Evolutionary conservation across 257 asterid genomes (phyloP), one percentile per base, ranked within the genome.

Genomic region (Solanum clarkiae): DNA sequence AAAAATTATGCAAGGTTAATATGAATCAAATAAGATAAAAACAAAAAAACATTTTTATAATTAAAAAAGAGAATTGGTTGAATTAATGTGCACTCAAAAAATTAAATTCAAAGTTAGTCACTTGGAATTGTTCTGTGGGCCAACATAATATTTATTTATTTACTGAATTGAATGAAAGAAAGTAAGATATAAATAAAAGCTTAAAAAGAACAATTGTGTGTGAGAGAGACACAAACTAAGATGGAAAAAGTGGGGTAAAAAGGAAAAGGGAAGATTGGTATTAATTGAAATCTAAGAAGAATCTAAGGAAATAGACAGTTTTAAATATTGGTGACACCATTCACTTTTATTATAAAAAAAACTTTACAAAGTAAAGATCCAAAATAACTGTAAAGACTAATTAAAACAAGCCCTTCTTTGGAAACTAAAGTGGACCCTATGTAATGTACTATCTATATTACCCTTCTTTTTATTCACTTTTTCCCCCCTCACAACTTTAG

Each of bases 331-430:
- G 36, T 60, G 55, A 71, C 60, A 80, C 44, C 59, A 75, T 51
- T 51, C 62, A 77, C 63, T 26, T 85, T 81, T 62, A 18, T 13
- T 42, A 59, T 32, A 54, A 15, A 26, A 26, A 12, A 65, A 59
- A 69, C 70, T 54, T 82, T 82, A 57, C 22, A 55, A 65, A 42
- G 86, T 69, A 62, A 85, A 85, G 6, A 32, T 85, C 51, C 90
- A 82, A 71, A 47, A 75, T 82, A 86, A 84, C 86, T 29, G 87
- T 84, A 74, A 87, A 87, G 85, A 80, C 85, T 70, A 77, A 63
- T 81, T 60, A 63, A n/a, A 24, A 7, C n/a, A 63, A 3, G 4
- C 17, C 10, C n/a, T 71, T 62, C 56, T 63, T 79, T 29, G 47
- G 79, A 57, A 57, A 55, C 53, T 32, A 20, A 16, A 77, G 60